Conservation (phyloP, 805 yeast genomes). For the Wickerhamiella australiensis region DNA sequence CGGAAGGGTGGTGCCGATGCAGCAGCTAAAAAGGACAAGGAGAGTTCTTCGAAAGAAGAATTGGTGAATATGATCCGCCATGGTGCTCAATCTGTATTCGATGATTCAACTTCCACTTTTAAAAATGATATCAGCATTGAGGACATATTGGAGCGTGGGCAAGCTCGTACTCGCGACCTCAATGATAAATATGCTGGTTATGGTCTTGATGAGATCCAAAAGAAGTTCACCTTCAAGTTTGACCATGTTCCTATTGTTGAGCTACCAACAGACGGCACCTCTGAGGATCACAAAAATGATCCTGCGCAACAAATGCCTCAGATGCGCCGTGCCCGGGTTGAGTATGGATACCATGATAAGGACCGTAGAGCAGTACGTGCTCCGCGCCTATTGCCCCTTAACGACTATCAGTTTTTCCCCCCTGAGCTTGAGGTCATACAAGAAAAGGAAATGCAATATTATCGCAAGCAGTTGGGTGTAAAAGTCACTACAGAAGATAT, state of each 20-base stretch:
- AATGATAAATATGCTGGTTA: slow-evolving; percentile 72
- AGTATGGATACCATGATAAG: slow-evolving; percentile 47
- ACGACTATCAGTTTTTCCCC: slow-evolving; percentile 84
- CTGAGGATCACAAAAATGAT: slow-evolving; percentile 21
- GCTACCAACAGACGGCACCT: not conserved
- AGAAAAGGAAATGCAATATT: slow-evolving; percentile 70
- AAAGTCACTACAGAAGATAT: slow-evolving; percentile 40
- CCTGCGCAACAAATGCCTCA: slow-evolving; percentile 21
- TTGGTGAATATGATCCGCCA: slow-evolving; percentile 89
- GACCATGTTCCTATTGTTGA: slow-evolving; percentile 32
- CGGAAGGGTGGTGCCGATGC: slow-evolving; percentile 28
- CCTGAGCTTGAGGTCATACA: slow-evolving; percentile 56
- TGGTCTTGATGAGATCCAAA: slow-evolving; percentile 87
- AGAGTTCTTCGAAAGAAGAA: slow-evolving; percentile 52
- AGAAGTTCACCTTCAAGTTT: slow-evolving; percentile 48
- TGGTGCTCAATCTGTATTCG: slow-evolving; percentile 85
- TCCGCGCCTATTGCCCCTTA: slow-evolving; percentile 68
- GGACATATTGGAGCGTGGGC: slow-evolving; percentile 65
- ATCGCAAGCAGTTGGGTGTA: slow-evolving; percentile 54
- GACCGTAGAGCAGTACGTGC: slow-evolving; percentile 55
- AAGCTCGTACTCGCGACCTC: slow-evolving; percentile 63
- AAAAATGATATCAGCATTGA: slow-evolving; percentile 49
- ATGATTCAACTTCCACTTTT: slow-evolving; percentile 29
- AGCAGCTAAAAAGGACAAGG: slow-evolving; percentile 18
- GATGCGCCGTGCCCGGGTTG: slow-evolving; percentile 35